These are phyloP conservation scores for Ophiostoma perfectum DNA, from an alignment of 2,329 filamentous ascomycete genomes.

Conservation along the genomic window DNA sequence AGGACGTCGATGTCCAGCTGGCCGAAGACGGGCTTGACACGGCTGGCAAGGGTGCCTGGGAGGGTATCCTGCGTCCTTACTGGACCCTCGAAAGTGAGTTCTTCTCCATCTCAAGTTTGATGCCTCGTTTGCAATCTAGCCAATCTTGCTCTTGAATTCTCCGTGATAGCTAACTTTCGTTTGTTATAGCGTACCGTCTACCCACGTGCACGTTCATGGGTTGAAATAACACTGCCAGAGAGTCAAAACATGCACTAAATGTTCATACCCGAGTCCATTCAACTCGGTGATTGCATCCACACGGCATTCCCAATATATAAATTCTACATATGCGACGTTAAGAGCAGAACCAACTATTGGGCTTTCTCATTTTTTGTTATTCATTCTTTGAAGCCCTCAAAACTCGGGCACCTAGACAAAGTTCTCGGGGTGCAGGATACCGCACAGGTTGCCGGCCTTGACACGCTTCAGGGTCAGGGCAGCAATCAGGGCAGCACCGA, in stretches of 20 bases:
- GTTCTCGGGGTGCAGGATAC: conserved; percentile 61
- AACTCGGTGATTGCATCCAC: neutral
- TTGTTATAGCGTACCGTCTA: conserved; percentile 57
- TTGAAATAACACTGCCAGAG: conserved; percentile 34
- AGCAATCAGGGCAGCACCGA: conserved; percentile 93
- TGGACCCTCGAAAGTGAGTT: conserved; percentile 73
- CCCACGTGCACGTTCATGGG: conserved; percentile 70
- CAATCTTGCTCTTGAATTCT: no score
- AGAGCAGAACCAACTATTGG: neutral
- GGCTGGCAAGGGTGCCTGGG: conserved; percentile 71
- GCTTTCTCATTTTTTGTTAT: neutral
- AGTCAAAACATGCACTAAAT: neutral
- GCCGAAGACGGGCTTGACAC: conserved; percentile 59
- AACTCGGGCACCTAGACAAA: conserved; percentile 39
- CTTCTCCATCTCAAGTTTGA: conserved; percentile 4
- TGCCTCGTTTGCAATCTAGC: no score
- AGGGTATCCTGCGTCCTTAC: conserved; percentile 80
- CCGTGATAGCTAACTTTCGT: conserved; percentile 20
- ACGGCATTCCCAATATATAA: neutral
- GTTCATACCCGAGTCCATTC: conserved; percentile 4
- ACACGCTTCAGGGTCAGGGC: conserved; percentile 61
- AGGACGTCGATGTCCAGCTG: conserved; percentile 67
- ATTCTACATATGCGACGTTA: neutral
- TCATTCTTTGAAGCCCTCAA: neutral
- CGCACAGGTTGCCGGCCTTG: conserved; percentile 56